phyloP scores from a whole-genome alignment of 768 basidiomycete species.

The Lentinula aciculospora region DNA sequence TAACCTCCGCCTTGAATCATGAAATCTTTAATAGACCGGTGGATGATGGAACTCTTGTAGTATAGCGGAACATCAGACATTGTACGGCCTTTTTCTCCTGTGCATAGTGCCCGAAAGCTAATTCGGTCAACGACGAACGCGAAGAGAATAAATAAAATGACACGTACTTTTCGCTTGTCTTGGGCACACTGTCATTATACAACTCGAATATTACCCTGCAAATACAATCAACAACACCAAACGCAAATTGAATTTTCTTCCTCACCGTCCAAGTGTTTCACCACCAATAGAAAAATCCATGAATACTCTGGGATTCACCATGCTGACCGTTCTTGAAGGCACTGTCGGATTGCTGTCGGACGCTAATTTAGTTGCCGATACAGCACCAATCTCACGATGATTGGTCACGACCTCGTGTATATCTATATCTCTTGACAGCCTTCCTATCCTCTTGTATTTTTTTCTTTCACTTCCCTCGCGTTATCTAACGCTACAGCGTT shows the following conservation, averaged over 20 bases:
- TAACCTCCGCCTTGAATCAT: conserved; percentile 80
- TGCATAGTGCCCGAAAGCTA: conserved; percentile 84
- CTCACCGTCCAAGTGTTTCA: conserved; percentile 51
- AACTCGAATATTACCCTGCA: conserved; percentile 70
- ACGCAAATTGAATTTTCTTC: not conserved
- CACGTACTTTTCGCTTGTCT: conserved; percentile 73
- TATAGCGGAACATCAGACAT: conserved; percentile 61
- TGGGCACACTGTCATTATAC: conserved; percentile 65
- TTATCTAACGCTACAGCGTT: not conserved
- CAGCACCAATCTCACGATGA: not conserved
- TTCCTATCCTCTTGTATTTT: conserved; percentile 9
- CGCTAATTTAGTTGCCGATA: conserved; percentile 3
- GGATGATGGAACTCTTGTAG: conserved; percentile 77
- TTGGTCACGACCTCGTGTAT: conserved; percentile 12
- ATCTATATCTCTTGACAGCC: conserved; percentile 1
- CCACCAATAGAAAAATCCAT: conserved; percentile 56
- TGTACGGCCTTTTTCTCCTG: conserved; percentile 79
- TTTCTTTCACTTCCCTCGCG: conserved; percentile 2
- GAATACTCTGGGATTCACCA: conserved; percentile 61
- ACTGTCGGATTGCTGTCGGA: not conserved
- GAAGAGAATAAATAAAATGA: not conserved
- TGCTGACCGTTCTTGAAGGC: conserved; percentile 14
- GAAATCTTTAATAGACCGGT: conserved; percentile 73
- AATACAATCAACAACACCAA: not conserved
- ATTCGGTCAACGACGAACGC: conserved; percentile 5